Conservation (phyloP, 768 basidiomycete genomes). For the Suillus alpinus region DNA sequence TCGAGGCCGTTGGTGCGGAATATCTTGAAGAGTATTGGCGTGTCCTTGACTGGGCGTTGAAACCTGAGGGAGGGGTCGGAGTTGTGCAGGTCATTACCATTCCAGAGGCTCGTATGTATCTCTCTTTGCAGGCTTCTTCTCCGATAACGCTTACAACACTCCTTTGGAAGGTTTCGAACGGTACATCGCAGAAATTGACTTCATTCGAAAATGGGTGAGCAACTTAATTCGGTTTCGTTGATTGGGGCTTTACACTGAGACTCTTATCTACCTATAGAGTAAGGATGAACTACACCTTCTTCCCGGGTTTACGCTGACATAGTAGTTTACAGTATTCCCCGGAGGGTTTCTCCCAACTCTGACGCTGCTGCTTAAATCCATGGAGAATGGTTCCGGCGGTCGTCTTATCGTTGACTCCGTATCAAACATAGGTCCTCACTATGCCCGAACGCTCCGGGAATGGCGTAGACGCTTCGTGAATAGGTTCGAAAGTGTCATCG, state of each 20-base stretch:
- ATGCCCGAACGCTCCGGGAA: conserved; percentile 77
- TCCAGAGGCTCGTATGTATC: conserved; percentile 60
- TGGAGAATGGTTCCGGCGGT: conserved; percentile 49
- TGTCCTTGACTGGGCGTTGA: conserved; percentile 66
- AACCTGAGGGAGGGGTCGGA: conserved; percentile 53
- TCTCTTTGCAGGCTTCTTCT: background rate
- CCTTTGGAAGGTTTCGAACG: conserved; percentile 45
- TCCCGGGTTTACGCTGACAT: background rate
- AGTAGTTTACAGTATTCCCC: conserved; percentile 51
- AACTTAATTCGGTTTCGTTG: conserved; percentile 5
- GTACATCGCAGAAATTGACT: conserved; percentile 61
- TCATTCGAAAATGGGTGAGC: conserved; percentile 74
- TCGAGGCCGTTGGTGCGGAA: conserved; percentile 69
- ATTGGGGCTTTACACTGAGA: background rate
- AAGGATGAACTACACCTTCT: background rate
- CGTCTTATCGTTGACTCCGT: conserved; percentile 63
- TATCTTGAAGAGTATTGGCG: conserved; percentile 65
- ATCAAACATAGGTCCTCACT: conserved; percentile 72
- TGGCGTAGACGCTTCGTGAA: conserved; percentile 64
- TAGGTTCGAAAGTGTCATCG: conserved; percentile 56
- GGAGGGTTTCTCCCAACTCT: conserved; percentile 69
- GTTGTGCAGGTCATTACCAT: conserved; percentile 76
- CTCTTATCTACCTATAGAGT: conserved; percentile 4
- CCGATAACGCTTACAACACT: background rate
- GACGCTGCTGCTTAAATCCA: conserved; percentile 50